Base-by-base conservation (phyloP, 129 eudicot species). In the Tagetes patula region DNA sequence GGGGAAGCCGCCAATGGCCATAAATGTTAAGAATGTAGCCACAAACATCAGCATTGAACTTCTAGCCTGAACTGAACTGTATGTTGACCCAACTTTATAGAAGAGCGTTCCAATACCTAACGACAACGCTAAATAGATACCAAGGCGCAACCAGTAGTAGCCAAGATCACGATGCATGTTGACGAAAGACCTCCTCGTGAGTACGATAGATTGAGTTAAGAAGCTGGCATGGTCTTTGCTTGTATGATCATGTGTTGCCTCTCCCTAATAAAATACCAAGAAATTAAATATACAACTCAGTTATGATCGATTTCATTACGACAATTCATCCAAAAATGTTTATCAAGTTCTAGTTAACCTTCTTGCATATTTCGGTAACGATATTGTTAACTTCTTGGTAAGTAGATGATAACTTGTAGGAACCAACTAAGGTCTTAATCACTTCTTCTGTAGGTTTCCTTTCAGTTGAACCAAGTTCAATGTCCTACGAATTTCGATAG, bases 1-100 rank as follows among this genome's bases (percentile, higher is more conserved):
- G 60, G 96, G 97, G 80, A 91, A 91, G 62, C 96, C 96, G 0
- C 97, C 96, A 33, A 91, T 91, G 33, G 97, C 88, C 96, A 88
- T 88, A 67, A 91, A 91, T 49, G 96, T 91, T 81, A 91, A 78
- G 85, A 88, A 88, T 42, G 87, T 69, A 39, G 59, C 85, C 36
- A 88, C 89, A 77, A 91, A 91, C 86, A 85, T 82, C 65, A 91
- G 67, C 95, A 91, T 80, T n/a, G 92, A 79, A 55, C 88, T 84
- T 74, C 87, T 87, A 70, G 88, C 94, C 96, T 90, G 84, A 69
- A 89, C 79, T 4, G 96, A 81, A 9, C 88, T 78, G 66, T 77
- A 82, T 50, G 71, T 53, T 13, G 61, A 53, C 52, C 92, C 96
- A 50, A 87, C 76, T 32, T 89, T 79, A 46, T 66, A 75, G 72